Base-by-base conservation (phyloP, 2,329 filamentous ascomycete species). In the Aspergillus fischeri region DNA sequence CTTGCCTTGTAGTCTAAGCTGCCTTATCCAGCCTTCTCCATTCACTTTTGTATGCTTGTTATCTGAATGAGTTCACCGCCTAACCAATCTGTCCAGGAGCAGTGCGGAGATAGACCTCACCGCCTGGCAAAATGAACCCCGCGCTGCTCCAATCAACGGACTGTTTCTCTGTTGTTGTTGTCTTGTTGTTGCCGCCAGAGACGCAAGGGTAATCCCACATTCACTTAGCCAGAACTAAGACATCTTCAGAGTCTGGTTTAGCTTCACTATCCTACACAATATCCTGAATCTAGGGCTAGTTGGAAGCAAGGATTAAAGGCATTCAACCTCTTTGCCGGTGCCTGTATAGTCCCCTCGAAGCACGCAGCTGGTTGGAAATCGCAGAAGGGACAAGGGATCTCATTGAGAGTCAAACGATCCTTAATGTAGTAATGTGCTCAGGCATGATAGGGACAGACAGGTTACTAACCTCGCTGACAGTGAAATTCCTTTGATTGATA, bases 81-180 rank as follows among this genome's bases (percentile, higher is more conserved):
- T 47, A n/a, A 14, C 24, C 2, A 25, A 49, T 27, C 8, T 7
- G 25, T 27, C 8, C 8, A 28, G 42, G 44, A 57, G 24, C 48
- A 54, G 53, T 47, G 50, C 48, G 52, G 35, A 57, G 61, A 65
- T 60, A 61, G 59, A 55, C 20, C 48, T 52, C 21, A 65, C 66
- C 67, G 67, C 65, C 63, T 41, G 69, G 69, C 70, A 71, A 57
- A 69, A 72, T 65, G n/a, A 45, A 56, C 69, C 69, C 69, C 69
- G 64, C 67, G 64, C 65, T 54, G 67, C 52, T 52, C 59, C 63
- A 65, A 63, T 65, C 58, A 61, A 51, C 53, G 52, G 42, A 45
- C 52, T 56, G 50, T 38, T 49, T 54, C 48, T 47, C 55, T 57
- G 44, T 53, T 57, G 50, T 55, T 52, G 44, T 47, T 25, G 24